Evolutionary conservation across 805 yeast species (phyloP).

Genomic region (Debaryomyces prosopidis): DNA sequence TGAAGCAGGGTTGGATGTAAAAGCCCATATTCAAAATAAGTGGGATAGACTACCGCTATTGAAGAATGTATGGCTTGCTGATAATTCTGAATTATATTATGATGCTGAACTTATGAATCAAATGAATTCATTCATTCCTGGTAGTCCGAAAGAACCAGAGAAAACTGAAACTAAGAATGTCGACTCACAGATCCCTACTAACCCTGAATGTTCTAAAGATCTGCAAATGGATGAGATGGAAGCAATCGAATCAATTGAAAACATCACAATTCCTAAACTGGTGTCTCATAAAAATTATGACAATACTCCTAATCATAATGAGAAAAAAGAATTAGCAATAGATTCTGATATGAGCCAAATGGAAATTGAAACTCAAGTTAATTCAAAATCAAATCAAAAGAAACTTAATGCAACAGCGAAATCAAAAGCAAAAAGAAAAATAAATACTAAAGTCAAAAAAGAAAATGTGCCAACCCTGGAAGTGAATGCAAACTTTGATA

Average conservation of each 20-base stretch:
- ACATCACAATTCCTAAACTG: neutral
- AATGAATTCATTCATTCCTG: neutral
- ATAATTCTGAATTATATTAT: constrained; percentile 6
- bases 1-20: constrained; percentile 15
- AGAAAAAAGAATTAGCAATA: neutral
- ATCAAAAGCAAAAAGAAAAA: neutral
- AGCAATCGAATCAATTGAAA: neutral
- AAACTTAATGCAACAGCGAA: neutral
- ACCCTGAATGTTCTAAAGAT: neutral
- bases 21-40: constrained; percentile 12
- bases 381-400: neutral
- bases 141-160: neutral
- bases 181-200: neutral
- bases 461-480: neutral
- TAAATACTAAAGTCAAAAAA: constrained; percentile 1
- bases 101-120: constrained; percentile 7
- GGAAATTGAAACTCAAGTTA: neutral
- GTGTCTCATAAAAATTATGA: neutral
- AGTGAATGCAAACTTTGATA: constrained; percentile 15
- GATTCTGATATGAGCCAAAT: neutral
- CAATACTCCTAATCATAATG: neutral
- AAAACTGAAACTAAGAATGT: neutral
- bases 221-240: neutral
- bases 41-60: constrained; percentile 25
- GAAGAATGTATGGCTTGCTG: constrained; percentile 13